Evolutionary conservation across 1,139 yeast species (phyloP), one percentile per base, ranked within the genome.

Genomic region (Candida buenavistaensis): DNA sequence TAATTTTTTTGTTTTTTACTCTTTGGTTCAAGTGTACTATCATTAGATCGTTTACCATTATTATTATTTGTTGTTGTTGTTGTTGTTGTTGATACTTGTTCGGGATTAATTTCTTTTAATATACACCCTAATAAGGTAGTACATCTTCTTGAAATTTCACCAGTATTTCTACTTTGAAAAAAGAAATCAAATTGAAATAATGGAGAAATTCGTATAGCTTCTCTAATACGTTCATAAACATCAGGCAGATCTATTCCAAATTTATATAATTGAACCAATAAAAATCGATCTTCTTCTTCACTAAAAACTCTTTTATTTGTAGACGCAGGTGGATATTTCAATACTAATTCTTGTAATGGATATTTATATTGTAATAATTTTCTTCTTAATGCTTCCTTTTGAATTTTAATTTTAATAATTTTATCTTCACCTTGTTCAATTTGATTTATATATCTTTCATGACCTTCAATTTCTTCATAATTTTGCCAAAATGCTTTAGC

Each of bases 381-480:
- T 38, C 83, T 62, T 44, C 87, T 70, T 35, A 84, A 61, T 8
- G 84, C 73, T 54, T 82, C 89, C 50, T 78, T 80, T 47, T 82
- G 89, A 21, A 79, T 53, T 47, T 74, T 77, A 8, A 70, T 50
- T 45, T 76, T 78, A 40, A 74, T 62, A 24, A 81, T 70, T 51
- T 74, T 81, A 25, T 82, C 89, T 52, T 84, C 95, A 12, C 92
- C 95, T n/a, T 67, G 64, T 54, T 84, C 92, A 43, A 84, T 82
- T 44, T 77, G 84, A 26, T 67, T 66, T 30, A 84, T 60, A 46
- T 77, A 80, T 46, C 80, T 69, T 47, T 84, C 95, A 53, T 77
- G 78, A 4, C 89, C 90, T 21, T 84, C 92, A 39, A 84, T 79
- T 39, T 77, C 79, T 37, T 75, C 62, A 49, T 75, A 80, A 39